Conservation (phyloP, 2,329 filamentous ascomycete species). For the Elsinoe arachidis region DNA sequence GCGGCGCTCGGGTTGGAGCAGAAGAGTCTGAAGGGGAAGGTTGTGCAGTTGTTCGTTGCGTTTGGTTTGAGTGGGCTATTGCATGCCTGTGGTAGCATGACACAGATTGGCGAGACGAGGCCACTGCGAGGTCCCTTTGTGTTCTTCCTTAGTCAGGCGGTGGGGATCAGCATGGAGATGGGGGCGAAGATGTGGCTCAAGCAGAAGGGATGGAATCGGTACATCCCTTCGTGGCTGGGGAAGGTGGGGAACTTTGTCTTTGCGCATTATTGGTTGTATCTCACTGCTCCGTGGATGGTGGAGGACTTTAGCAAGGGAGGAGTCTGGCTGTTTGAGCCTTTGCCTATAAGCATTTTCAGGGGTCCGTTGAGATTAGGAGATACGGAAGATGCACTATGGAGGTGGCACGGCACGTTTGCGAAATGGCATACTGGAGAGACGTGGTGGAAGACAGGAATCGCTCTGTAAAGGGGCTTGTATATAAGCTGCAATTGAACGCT, state of each 20-base stretch:
- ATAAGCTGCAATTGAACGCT: slow-evolving; percentile 10
- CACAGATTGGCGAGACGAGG: slow-evolving; percentile 52
- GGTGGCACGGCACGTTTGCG: slow-evolving; percentile 51
- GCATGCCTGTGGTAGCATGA: slow-evolving; percentile 63
- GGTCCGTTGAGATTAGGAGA: slow-evolving; percentile 53
- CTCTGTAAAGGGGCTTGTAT: slow-evolving; percentile 25
- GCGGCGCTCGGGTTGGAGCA: slow-evolving; percentile 23
- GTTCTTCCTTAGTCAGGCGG: slow-evolving; percentile 66
- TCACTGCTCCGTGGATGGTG: slow-evolving; percentile 56
- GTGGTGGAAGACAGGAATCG: slow-evolving; percentile 56
- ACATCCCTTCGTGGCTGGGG: slow-evolving; percentile 39
- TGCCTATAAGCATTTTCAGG: slow-evolving; percentile 67
- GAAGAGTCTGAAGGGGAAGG: slow-evolving; percentile 29
- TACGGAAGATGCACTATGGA: slow-evolving; percentile 55
- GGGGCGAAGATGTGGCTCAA: slow-evolving; percentile 31
- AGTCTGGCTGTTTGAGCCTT: slow-evolving; percentile 71
- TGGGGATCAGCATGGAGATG: slow-evolving; percentile 57
- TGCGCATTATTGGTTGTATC: slow-evolving; percentile 57
- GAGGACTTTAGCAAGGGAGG: slow-evolving; percentile 69
- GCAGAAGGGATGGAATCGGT: slow-evolving; percentile 25
- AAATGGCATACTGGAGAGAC: slow-evolving; percentile 51
- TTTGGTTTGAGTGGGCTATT: slow-evolving; percentile 61
- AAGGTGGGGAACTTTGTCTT: slow-evolving; percentile 53
- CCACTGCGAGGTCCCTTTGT: slow-evolving; percentile 45
- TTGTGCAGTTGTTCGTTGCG: slow-evolving; percentile 41